Evolutionary conservation across 2,329 filamentous ascomycete species (phyloP), one percentile per base, ranked within the genome.

Genomic region (Dothiorella sarmentorum): DNA sequence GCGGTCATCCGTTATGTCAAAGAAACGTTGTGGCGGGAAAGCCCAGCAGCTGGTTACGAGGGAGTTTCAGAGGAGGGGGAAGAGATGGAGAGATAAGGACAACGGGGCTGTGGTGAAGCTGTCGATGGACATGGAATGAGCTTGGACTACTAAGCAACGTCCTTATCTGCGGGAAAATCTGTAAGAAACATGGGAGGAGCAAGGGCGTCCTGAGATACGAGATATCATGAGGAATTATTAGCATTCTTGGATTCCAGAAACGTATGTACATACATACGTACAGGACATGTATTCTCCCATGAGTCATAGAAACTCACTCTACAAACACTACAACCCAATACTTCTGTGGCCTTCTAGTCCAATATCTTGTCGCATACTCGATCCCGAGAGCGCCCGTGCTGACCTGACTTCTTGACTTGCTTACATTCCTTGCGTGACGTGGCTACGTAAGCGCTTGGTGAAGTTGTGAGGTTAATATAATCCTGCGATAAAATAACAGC

Each of bases 361-460:
- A n/a, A n/a, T n/a, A n/a, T n/a, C n/a, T n/a, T n/a, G n/a, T n/a
- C n/a, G n/a, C n/a, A n/a, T n/a, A n/a, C n/a, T n/a, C n/a, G n/a
- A n/a, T 31, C 29, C 29, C 15, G 9, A 31, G 29, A 31, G 29
- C 29, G 29, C 29, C 15, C 29, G 17, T 47, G 26, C 24, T 29
- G 7, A 18, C n/a, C 27, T 33, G 3, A 27, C 17, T 11, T 24
- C 11, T 29, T 45, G 15, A 17, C 15, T 9, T 27, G 49, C 20
- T 37, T 24, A 29, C 33, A n/a, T n/a, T 17, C 33, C 15, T 33
- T 24, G 22, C 49, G 18, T 40, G 11, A 49, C 49, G 33, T 18
- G 49, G 24, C 49, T 29, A 18, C 35, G 49, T 53, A 40, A 53
- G 49, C 49, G 33, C 49, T 53, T 40, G 49, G 26, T 27, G 35